Evolutionary conservation across 352 stramenopile genomes (phyloP).

Genomic region (Phytophthora fragariaefolia): DNA sequence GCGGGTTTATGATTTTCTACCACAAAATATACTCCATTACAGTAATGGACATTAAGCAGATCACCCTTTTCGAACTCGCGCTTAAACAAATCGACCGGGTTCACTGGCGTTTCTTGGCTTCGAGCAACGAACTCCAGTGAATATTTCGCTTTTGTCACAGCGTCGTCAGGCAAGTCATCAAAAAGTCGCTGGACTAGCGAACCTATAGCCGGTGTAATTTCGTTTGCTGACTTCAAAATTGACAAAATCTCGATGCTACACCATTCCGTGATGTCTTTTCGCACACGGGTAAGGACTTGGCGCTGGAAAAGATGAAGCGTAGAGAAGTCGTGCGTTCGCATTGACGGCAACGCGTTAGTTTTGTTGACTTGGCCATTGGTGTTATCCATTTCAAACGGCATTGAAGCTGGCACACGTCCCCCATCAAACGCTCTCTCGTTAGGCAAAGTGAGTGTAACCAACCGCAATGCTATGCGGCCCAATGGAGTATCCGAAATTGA

Average conservation of each 20-base stretch:
- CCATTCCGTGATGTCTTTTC: conserved; percentile 86
- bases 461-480: conserved; percentile 66
- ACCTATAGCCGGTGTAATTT: conserved; percentile 71
- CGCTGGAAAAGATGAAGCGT: conserved; percentile 78
- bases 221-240: conserved; percentile 71
- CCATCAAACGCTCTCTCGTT: conserved; percentile 73
- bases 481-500: conserved; percentile 48
- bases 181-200: conserved; percentile 79
- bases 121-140: conserved; percentile 72
- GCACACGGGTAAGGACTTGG: conserved; percentile 68
- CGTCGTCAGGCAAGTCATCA: conserved; percentile 61
- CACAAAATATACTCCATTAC: conserved; percentile 78
- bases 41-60: conserved; percentile 57
- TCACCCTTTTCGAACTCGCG: conserved; percentile 59
- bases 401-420: conserved; percentile 38
- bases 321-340: conserved; percentile 57
- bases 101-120: conserved; percentile 62
- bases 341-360: conserved; percentile 28
- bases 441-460: conserved; percentile 80
- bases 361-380: conserved; percentile 24
- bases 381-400: conserved; percentile 69
- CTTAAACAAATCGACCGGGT: conserved; percentile 69
- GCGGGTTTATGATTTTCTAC: conserved; percentile 35
- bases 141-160: conserved; percentile 72
- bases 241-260: conserved; percentile 82